These are phyloP conservation scores for Adansonia madagascariensis DNA, from an alignment of 441 rosid genomes.

Conservation along the genomic window DNA sequence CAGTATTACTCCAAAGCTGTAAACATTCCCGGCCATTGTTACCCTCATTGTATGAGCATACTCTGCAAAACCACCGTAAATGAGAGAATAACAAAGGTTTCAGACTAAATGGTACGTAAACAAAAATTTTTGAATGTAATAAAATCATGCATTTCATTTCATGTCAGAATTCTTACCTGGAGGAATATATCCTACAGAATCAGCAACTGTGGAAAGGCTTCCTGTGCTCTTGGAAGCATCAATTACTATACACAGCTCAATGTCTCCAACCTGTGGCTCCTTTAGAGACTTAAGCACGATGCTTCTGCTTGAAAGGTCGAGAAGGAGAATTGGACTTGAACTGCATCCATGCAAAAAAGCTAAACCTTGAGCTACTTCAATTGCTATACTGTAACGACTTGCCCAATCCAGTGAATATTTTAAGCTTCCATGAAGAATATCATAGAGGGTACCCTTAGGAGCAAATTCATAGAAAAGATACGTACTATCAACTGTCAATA, in stretches of 20 bases:
- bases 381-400: constrained; percentile 77
- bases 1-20: constrained; percentile 81
- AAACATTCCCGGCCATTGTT: constrained; percentile 79
- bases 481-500: constrained; percentile 60
- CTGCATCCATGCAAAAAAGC: constrained; percentile 70
- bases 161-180: constrained; percentile 56
- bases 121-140: too few relatives aligned
- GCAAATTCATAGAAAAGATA: constrained; percentile 77
- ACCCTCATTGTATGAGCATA: constrained; percentile 94
- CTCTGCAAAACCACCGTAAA: constrained; percentile 49
- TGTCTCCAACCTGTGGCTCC: constrained; percentile 79
- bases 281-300: constrained; percentile 73
- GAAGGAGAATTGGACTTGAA: constrained; percentile 67
- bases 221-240: constrained; percentile 81
- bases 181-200: constrained; percentile 82
- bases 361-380: constrained; percentile 87
- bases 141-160: background rate
- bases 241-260: constrained; percentile 79
- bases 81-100: background rate
- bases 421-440: constrained; percentile 58
- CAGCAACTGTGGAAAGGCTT: constrained; percentile 83
- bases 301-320: constrained; percentile 76
- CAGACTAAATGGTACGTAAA: too few relatives aligned
- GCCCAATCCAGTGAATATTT: constrained; percentile 68
- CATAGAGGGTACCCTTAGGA: constrained; percentile 58